Conservation (phyloP, 257 asterid species). For the Scutellaria baicalensis region DNA sequence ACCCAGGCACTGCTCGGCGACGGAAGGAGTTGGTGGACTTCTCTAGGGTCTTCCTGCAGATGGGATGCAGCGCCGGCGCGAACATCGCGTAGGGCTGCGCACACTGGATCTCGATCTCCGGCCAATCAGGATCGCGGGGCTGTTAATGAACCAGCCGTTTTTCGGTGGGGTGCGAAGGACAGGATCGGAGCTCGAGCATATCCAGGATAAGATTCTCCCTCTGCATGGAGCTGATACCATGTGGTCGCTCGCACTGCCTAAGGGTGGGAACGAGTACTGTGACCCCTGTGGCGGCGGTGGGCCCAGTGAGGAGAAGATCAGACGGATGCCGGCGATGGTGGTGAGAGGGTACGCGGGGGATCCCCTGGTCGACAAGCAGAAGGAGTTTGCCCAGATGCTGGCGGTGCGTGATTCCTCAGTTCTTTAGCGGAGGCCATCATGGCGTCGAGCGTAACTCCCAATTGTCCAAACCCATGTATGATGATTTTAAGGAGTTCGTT, state of each 20-base stretch:
- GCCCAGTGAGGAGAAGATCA: conserved; percentile 27
- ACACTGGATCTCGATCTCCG: conserved; percentile 27
- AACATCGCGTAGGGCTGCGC: conserved; percentile 42
- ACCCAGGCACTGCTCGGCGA: conserved; percentile 14
- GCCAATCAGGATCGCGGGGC: conserved; percentile 47
- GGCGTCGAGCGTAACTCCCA: conserved; percentile 55
- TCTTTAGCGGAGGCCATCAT: conserved; percentile 49
- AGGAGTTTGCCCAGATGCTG: conserved; percentile 42
- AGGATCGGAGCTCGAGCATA: conserved; percentile 33
- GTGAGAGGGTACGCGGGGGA: conserved; percentile 58
- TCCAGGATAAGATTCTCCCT: conserved; percentile 32
- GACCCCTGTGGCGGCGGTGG: conserved; percentile 16
- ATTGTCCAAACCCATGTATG: conserved; percentile 32
- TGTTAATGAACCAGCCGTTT: conserved; percentile 52
- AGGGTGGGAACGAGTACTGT: conserved; percentile 47
- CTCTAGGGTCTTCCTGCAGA: conserved; percentile 42
- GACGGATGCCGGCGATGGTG: conserved; percentile 40
- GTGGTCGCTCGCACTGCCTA: conserved; percentile 69
- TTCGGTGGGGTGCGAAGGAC: conserved; percentile 53
- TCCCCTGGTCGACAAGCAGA: conserved; percentile 61
- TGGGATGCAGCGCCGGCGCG: conserved; percentile 70
- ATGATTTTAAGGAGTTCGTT: conserved; percentile 35
- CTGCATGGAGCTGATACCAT: conserved; percentile 39
- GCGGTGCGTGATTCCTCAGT: conserved; percentile 41
- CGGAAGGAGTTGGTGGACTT: conserved; percentile 34